phyloP scores from a whole-genome alignment of 2,329 filamentous ascomycete genomes.

The Colletotrichum sp. region DNA sequence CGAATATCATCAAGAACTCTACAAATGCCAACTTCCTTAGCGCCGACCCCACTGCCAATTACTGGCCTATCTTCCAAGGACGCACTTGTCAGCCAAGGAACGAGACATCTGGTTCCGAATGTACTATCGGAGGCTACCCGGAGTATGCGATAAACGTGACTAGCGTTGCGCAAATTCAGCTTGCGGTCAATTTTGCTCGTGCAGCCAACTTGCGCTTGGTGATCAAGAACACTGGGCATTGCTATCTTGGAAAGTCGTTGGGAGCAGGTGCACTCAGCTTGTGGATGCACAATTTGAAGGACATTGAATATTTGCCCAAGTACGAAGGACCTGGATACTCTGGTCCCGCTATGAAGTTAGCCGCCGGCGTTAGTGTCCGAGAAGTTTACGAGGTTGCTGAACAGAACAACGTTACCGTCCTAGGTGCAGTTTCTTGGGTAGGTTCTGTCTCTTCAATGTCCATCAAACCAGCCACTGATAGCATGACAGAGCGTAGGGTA shows the following conservation, averaged over 20 bases:
- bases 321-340: background rate
- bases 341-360: background rate
- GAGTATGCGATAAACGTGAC: background rate
- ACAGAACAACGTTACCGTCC: background rate
- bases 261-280: background rate
- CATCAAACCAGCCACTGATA: background rate
- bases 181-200: conserved; percentile 43
- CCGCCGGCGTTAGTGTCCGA: background rate
- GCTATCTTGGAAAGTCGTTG: background rate
- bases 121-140: background rate
- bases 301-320: background rate
- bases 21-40: background rate
- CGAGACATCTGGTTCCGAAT: background rate
- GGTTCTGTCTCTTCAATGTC: background rate
- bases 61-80: background rate
- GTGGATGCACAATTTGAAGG: background rate
- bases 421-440: background rate
- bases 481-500: conserved; percentile 54
- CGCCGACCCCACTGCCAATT: background rate
- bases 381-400: background rate
- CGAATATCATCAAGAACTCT: background rate
- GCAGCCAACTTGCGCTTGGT: conserved; percentile 45
- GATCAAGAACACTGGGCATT: conserved; percentile 45
- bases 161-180: conserved; percentile 32
- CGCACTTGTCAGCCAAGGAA: background rate